Evolutionary conservation across 2,329 filamentous ascomycete genomes (phyloP).

Genomic region (Mycocentrospora acerina): DNA sequence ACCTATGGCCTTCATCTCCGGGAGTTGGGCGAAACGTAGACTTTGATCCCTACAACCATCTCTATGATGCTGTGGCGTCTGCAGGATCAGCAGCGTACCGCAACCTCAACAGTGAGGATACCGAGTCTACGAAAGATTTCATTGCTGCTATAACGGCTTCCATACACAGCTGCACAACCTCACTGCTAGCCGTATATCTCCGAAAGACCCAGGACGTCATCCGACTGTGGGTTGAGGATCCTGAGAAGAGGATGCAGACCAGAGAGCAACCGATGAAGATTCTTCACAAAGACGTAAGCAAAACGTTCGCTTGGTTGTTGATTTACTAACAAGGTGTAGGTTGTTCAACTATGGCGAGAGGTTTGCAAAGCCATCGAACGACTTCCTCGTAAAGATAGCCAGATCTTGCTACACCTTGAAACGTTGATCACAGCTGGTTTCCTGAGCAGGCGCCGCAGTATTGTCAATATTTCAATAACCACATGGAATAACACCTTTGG

Average conservation of each 20-base stretch:
- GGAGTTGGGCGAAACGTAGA: conserved; percentile 35
- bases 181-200: conserved; percentile 59
- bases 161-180: conserved; percentile 40
- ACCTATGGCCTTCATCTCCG: conserved; percentile 63
- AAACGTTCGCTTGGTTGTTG: conserved; percentile 1
- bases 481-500: conserved; percentile 75
- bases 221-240: conserved; percentile 64
- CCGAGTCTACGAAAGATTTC: conserved; percentile 48
- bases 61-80: conserved; percentile 63
- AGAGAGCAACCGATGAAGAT: conserved; percentile 19
- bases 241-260: conserved; percentile 33
- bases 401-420: conserved; percentile 57
- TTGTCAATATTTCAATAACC: conserved; percentile 54
- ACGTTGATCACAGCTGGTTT: conserved; percentile 56
- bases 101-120: conserved; percentile 42
- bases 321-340: conserved; percentile 27
- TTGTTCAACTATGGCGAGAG: conserved; percentile 43
- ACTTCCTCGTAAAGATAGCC: conserved; percentile 59
- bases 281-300: conserved; percentile 29
- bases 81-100: conserved; percentile 60
- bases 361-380: conserved; percentile 57
- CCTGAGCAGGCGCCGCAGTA: conserved; percentile 52
- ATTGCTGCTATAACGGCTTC: conserved; percentile 55
- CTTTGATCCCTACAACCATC: conserved; percentile 63
- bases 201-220: conserved; percentile 64